Percentiles rank a stretch among this genome's conserved stretches.
These are phyloP conservation scores for Brasilioporus rufonigricans DNA, from an alignment of 768 basidiomycete genomes.

Conservation along the genomic window DNA sequence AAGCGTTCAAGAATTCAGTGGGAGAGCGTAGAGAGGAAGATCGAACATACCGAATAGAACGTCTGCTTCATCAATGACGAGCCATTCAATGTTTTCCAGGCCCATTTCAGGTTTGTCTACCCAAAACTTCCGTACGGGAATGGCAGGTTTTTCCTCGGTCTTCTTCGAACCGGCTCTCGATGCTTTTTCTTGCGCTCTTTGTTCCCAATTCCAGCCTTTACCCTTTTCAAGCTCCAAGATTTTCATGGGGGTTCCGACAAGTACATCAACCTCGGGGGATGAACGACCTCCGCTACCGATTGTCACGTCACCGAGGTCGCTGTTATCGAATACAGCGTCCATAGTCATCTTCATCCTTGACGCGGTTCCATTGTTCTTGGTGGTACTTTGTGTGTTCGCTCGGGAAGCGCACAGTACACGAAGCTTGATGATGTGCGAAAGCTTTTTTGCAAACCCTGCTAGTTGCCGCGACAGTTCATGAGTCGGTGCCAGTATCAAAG, in stretches of 20 bases:
- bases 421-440: conserved; percentile 74
- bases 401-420: conserved; percentile 71
- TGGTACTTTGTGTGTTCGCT: conserved; percentile 42
- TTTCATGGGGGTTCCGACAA: conserved; percentile 66
- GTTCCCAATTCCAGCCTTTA: conserved; percentile 50
- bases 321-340: conserved; percentile 18
- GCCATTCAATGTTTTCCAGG: conserved; percentile 77
- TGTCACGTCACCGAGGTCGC: conserved; percentile 28
- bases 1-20: neutral
- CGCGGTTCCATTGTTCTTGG: conserved; percentile 38
- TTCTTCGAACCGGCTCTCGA: conserved; percentile 23
- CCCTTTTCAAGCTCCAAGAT: conserved; percentile 58
- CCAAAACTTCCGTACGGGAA: conserved; percentile 34
- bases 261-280: conserved; percentile 44
- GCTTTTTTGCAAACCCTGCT: conserved; percentile 65
- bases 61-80: conserved; percentile 89
- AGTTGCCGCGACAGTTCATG: conserved; percentile 88
- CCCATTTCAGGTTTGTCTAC: conserved; percentile 56
- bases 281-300: conserved; percentile 20
- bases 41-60: conserved; percentile 70
- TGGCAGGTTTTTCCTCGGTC: conserved; percentile 28
- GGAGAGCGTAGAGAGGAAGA: neutral
- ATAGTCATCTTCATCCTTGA: conserved; percentile 43
- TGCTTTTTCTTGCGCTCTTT: conserved; percentile 26
- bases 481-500: conserved; percentile 80